Percentiles rank a stretch among this genome's conserved stretches.
phyloP scores from a whole-genome alignment of 768 basidiomycete genomes.

The Saitozyma podzolica region DNA sequence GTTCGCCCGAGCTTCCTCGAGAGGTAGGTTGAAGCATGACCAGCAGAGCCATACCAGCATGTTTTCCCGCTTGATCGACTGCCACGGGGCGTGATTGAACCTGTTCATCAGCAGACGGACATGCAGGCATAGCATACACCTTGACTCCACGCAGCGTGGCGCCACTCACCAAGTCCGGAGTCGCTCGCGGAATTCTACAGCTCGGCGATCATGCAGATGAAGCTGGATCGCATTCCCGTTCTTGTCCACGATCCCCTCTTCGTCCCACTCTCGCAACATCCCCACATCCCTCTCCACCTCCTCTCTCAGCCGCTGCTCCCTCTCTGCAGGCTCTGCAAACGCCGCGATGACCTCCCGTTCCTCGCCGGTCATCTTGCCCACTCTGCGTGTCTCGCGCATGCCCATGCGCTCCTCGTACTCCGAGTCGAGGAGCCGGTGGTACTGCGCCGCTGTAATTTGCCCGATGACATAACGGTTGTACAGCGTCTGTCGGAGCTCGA shows the following conservation, averaged over 20 bases:
- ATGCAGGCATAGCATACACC: background rate
- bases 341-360: slow-evolving; percentile 24
- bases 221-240: slow-evolving; percentile 29
- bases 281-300: slow-evolving; percentile 35
- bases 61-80: slow-evolving; percentile 65
- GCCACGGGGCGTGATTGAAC: slow-evolving; percentile 77
- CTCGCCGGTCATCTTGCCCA: slow-evolving; percentile 29
- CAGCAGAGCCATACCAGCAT: slow-evolving; percentile 77
- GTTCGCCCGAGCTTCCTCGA: slow-evolving; percentile 61
- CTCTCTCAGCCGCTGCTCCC: slow-evolving; percentile 30
- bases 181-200: slow-evolving; percentile 1
- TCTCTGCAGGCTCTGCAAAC: slow-evolving; percentile 27
- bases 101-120: slow-evolving; percentile 51
- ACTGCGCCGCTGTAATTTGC: slow-evolving; percentile 13
- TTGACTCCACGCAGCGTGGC: background rate
- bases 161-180: slow-evolving; percentile 3
- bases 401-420: slow-evolving; percentile 33
- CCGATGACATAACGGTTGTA: slow-evolving; percentile 14
- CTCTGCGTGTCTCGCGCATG: slow-evolving; percentile 21
- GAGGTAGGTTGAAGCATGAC: slow-evolving; percentile 70
- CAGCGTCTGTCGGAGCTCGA: slow-evolving; percentile 1
- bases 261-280: slow-evolving; percentile 9
- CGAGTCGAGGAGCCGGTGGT: slow-evolving; percentile 25
- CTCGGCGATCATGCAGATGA: slow-evolving; percentile 31
- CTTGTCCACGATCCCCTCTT: slow-evolving; percentile 26